Evolutionary conservation across 2,329 filamentous ascomycete species (phyloP).

Genomic region (Colletotrichum eleusines): DNA sequence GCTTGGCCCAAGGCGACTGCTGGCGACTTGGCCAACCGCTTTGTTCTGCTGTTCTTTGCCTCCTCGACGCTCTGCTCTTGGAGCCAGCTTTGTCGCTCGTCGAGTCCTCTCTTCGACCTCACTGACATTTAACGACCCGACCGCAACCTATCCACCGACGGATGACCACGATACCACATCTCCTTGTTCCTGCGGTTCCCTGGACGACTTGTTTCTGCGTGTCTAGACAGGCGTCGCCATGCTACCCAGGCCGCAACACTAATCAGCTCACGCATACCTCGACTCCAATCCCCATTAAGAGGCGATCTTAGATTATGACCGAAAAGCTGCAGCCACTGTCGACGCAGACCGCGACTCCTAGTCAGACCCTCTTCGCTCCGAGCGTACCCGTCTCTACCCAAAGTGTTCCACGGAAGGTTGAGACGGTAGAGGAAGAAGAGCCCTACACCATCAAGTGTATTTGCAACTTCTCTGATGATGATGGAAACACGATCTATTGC

Average conservation of each 20-base stretch:
- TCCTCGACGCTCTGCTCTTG: slow-evolving; percentile 25
- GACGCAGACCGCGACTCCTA: slow-evolving; percentile 68
- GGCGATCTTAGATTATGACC: slow-evolving; percentile 70
- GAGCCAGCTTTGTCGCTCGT: slow-evolving; percentile 14
- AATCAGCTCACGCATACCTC: slow-evolving; percentile 58
- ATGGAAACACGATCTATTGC: slow-evolving; percentile 97
- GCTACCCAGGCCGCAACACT: slow-evolving; percentile 66
- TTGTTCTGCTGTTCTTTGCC: slow-evolving; percentile 3
- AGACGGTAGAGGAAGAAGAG: slow-evolving; percentile 77
- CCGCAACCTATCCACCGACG: slow-evolving; percentile 19
- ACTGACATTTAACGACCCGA: slow-evolving; percentile 22
- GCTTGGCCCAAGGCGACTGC: background rate
- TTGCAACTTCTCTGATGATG: slow-evolving; percentile 92
- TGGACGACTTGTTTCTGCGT: slow-evolving; percentile 47
- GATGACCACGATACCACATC: slow-evolving; percentile 29
- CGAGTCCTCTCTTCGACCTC: slow-evolving; percentile 28
- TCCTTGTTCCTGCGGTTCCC: slow-evolving; percentile 28
- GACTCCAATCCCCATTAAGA: slow-evolving; percentile 54
- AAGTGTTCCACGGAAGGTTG: slow-evolving; percentile 60
- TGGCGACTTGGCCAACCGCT: slow-evolving; percentile 7
- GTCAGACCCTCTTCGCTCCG: slow-evolving; percentile 61
- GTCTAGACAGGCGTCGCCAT: slow-evolving; percentile 68
- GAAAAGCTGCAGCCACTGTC: slow-evolving; percentile 66
- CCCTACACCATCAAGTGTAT: slow-evolving; percentile 98
- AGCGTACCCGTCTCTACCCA: slow-evolving; percentile 54